phyloP scores from a whole-genome alignment of 2,329 filamentous ascomycete species.

The Penicillium sp. region DNA sequence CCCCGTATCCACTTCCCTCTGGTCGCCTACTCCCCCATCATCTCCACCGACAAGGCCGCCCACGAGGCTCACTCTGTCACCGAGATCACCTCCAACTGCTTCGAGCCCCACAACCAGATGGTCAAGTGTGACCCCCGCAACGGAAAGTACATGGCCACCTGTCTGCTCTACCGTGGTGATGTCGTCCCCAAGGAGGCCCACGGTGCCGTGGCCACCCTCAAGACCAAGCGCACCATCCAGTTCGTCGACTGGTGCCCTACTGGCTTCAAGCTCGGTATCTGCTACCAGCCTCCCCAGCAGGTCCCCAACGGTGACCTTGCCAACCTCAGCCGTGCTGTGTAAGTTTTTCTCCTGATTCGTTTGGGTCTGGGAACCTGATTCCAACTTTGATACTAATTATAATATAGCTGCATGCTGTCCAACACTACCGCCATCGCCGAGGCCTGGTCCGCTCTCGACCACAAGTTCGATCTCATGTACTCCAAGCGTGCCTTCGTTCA shows the following conservation, averaged over 20 bases:
- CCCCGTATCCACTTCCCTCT: slow-evolving; percentile 99
- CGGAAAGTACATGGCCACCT: slow-evolving; percentile 99
- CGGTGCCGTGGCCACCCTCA: slow-evolving; percentile 87
- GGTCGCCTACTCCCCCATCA: slow-evolving; percentile 90
- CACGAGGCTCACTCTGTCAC: slow-evolving; percentile 98
- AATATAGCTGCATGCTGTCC: slow-evolving; percentile 78
- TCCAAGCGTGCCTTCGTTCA: slow-evolving; percentile 99
- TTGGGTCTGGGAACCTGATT: slow-evolving; percentile 12
- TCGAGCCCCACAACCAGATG: slow-evolving; percentile 99
- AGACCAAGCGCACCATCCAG: slow-evolving; percentile 99
- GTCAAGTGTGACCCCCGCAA: slow-evolving; percentile 98
- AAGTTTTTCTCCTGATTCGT: slow-evolving; percentile 50
- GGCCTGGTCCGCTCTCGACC: slow-evolving; percentile 92
- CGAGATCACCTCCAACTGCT: slow-evolving; percentile 98
- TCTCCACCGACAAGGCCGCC: slow-evolving; percentile 91
- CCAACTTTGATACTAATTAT: slow-evolving; percentile 26
- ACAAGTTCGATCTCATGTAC: slow-evolving; percentile 99
- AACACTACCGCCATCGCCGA: slow-evolving; percentile 97
- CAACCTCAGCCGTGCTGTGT: slow-evolving; percentile 97
- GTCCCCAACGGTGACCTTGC: slow-evolving; percentile 96
- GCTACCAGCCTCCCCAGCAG: slow-evolving; percentile 95
- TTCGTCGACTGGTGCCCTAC: slow-evolving; percentile 99
- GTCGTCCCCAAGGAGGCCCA: slow-evolving; percentile 96
- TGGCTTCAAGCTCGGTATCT: slow-evolving; percentile 99
- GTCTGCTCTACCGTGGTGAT: slow-evolving; percentile 95